These are phyloP conservation scores for Pyrenochaeta sp. DNA, from an alignment of 2,329 filamentous ascomycete genomes.

Conservation along the genomic window DNA sequence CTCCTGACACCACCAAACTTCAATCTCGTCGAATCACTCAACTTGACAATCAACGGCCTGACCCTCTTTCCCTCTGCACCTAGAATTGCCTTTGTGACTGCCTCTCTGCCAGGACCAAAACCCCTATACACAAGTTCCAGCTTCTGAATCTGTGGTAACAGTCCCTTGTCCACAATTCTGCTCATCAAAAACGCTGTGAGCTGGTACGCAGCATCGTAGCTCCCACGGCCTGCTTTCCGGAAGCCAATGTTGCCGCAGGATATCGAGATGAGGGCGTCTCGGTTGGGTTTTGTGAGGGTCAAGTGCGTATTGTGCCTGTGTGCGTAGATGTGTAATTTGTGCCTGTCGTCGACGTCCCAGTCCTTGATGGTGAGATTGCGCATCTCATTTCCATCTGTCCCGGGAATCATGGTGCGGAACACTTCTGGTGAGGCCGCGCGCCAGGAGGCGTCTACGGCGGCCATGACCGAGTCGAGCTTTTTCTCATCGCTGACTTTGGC, in stretches of 20 bases:
- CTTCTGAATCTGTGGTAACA: slow-evolving; percentile 75
- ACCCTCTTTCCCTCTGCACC: slow-evolving; percentile 82
- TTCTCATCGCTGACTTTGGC: slow-evolving; percentile 14
- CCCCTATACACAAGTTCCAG: slow-evolving; percentile 85
- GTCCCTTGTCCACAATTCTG: slow-evolving; percentile 81
- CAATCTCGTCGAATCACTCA: slow-evolving; percentile 85
- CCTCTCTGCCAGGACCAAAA: slow-evolving; percentile 87
- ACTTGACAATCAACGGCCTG: slow-evolving; percentile 75
- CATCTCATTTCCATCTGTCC: slow-evolving; percentile 2
- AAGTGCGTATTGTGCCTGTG: slow-evolving; percentile 96
- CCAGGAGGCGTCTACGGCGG: slow-evolving; percentile 24
- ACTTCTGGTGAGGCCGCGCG: slow-evolving; percentile 15
- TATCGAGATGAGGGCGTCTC: slow-evolving; percentile 79
- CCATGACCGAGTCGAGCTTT: slow-evolving; percentile 21
- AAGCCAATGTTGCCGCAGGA: slow-evolving; percentile 92
- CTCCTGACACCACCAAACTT: slow-evolving; percentile 97
- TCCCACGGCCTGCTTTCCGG: slow-evolving; percentile 77
- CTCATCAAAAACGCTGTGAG: slow-evolving; percentile 83
- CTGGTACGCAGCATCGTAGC: slow-evolving; percentile 93
- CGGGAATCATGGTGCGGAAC: slow-evolving; percentile 30
- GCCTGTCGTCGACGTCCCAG: slow-evolving; percentile 63
- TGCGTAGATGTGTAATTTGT: slow-evolving; percentile 85
- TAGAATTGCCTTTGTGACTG: slow-evolving; percentile 86
- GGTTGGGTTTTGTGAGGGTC: slow-evolving; percentile 83
- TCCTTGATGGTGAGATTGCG: slow-evolving; percentile 30